Conservation (phyloP, 805 yeast species). For the Cyberlindnera bimundalis region DNA sequence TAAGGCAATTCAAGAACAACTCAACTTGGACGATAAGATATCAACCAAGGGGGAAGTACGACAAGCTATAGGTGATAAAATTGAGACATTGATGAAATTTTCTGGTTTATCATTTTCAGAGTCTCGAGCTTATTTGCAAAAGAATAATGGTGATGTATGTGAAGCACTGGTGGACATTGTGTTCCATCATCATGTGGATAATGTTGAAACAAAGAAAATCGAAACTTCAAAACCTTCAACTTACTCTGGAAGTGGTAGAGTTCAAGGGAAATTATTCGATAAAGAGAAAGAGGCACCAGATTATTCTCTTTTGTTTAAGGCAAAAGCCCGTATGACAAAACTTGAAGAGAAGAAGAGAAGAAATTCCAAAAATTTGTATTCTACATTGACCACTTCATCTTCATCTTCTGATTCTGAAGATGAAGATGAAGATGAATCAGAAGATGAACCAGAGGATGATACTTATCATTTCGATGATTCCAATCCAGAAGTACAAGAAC, state of each 20-base stretch:
- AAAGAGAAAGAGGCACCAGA: no score
- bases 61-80: background rate
- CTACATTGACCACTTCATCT: background rate
- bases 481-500: conserved; percentile 31
- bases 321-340: no score
- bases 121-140: conserved; percentile 29
- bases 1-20: background rate
- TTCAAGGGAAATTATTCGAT: background rate
- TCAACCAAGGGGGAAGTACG: no score
- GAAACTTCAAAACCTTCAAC: background rate
- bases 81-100: conserved; percentile 20
- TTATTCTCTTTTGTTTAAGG: no score
- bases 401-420: background rate
- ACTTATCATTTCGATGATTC: conserved; percentile 18
- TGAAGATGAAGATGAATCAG: background rate
- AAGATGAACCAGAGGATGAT: background rate
- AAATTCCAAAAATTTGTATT: no score
- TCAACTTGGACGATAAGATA: background rate
- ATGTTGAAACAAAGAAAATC: background rate
- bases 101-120: conserved; percentile 18
- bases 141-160: conserved; percentile 28
- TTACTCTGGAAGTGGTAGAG: background rate
- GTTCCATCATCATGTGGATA: conserved; percentile 11
- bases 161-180: conserved; percentile 39
- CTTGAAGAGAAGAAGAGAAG: no score